Evolutionary conservation across 441 rosid genomes (phyloP).

Genomic region (Populus tomentosa): DNA sequence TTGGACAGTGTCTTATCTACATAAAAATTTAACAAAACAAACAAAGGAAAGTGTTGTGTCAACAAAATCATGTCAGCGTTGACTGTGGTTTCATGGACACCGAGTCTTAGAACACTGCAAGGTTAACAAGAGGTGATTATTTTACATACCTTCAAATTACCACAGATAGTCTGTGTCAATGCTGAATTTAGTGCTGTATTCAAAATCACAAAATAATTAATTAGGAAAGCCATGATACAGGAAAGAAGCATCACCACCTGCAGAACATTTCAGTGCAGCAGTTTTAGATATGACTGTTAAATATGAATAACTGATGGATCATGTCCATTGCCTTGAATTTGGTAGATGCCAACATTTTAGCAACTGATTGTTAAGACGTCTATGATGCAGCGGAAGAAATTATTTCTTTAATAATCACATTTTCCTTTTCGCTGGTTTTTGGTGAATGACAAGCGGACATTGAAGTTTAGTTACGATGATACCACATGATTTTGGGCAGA

Average conservation of each 20-base stretch:
- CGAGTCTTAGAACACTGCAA: not conserved
- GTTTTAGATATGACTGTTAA: not conserved
- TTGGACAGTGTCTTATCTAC: not conserved
- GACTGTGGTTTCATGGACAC: not conserved
- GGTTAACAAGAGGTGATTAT: not conserved
- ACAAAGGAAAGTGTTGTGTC: not conserved
- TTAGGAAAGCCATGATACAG: slow-evolving; percentile 77
- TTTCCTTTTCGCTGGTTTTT: not conserved
- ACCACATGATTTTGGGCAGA: not conserved
- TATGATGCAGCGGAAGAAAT: not conserved
- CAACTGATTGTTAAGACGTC: not conserved
- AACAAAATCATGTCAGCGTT: not conserved
- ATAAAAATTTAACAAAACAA: not conserved
- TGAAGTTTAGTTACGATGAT: not conserved
- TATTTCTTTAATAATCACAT: not conserved
- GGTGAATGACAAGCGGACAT: not conserved
- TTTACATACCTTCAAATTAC: slow-evolving; percentile 60
- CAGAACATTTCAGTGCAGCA: slow-evolving; percentile 1
- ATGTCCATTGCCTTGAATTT: not conserved
- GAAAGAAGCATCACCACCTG: slow-evolving; percentile 75
- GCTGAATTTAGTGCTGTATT: slow-evolving; percentile 94
- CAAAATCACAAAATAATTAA: slow-evolving; percentile 81
- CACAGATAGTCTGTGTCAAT: slow-evolving; percentile 78
- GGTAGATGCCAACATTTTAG: not conserved
- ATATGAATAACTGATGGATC: not conserved